phyloP scores from a whole-genome alignment of 805 yeast genomes.

The Wickerhamiella slavikovae region DNA sequence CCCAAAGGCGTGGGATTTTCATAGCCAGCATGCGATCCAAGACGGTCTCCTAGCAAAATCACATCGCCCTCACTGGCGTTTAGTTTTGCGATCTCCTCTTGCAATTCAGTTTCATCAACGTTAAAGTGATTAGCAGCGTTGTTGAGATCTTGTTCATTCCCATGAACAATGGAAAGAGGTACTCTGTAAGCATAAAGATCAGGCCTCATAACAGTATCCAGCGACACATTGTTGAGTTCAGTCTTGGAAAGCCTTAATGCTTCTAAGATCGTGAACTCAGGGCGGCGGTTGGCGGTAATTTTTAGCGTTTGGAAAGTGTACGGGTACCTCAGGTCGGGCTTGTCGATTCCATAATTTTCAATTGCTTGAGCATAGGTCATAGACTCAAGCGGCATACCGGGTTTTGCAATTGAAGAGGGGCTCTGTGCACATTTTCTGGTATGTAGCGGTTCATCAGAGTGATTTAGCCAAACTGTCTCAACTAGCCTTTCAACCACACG shows the following conservation, averaged over 20 bases:
- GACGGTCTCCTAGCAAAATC: slow-evolving; percentile 61
- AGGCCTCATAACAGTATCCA: not conserved
- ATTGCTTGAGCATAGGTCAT: slow-evolving; percentile 53
- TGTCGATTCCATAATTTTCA: slow-evolving; percentile 67
- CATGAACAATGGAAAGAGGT: slow-evolving; percentile 2
- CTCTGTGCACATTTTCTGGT: no score
- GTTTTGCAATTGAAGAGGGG: slow-evolving; percentile 5
- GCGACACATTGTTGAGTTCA: not conserved
- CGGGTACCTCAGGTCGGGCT: slow-evolving; percentile 60
- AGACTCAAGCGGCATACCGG: not conserved
- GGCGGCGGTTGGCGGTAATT: slow-evolving; percentile 20
- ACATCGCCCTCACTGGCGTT: slow-evolving; percentile 35
- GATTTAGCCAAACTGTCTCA: slow-evolving; percentile 30
- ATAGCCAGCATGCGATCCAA: slow-evolving; percentile 30
- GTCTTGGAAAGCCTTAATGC: slow-evolving; percentile 30
- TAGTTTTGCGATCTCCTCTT: slow-evolving; percentile 4
- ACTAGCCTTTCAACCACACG: slow-evolving; percentile 39
- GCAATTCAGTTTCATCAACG: no score
- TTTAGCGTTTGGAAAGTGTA: slow-evolving; percentile 30
- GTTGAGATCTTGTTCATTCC: slow-evolving; percentile 3
- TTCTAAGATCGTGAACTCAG: slow-evolving; percentile 51
- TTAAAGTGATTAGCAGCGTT: no score
- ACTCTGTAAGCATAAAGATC: slow-evolving; percentile 2
- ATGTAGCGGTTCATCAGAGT: slow-evolving; percentile 12
- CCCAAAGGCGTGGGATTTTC: slow-evolving; percentile 96